Evolutionary conservation across 805 yeast species (phyloP).

Genomic region (Komagataella pseudopastoris): DNA sequence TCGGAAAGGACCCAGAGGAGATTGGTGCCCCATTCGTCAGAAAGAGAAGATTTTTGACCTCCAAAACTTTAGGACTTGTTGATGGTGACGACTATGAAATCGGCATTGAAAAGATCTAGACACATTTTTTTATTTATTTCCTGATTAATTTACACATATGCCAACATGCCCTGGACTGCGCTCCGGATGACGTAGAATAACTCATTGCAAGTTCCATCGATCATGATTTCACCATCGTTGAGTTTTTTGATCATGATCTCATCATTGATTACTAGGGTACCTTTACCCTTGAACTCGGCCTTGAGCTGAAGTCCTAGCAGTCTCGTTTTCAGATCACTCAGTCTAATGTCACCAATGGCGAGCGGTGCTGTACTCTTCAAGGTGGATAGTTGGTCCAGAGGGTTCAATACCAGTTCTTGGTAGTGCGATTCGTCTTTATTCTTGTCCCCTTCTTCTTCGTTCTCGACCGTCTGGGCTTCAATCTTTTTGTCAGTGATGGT

Average conservation of each 20-base stretch:
- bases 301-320: slow-evolving; percentile 43
- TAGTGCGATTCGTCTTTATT: slow-evolving; percentile 1
- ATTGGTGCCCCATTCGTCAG: slow-evolving; percentile 25
- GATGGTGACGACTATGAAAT: slow-evolving; percentile 17
- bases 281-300: slow-evolving; percentile 90
- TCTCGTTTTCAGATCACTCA: slow-evolving; percentile 65
- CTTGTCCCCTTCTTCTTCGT: slow-evolving; percentile 1
- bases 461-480: neutral
- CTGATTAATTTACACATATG: slow-evolving; percentile 35
- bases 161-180: slow-evolving; percentile 60
- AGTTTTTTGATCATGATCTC: slow-evolving; percentile 63
- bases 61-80: slow-evolving; percentile 22
- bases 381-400: slow-evolving; percentile 4
- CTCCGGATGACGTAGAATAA: slow-evolving; percentile 70
- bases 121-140: neutral
- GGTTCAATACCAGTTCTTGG: slow-evolving; percentile 3
- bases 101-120: neutral
- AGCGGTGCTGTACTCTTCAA: slow-evolving; percentile 20
- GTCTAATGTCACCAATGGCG: slow-evolving; percentile 79
- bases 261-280: slow-evolving; percentile 77
- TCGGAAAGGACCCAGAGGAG: slow-evolving; percentile 12
- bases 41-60: slow-evolving; percentile 22
- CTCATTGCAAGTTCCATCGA: slow-evolving; percentile 69
- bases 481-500: slow-evolving; percentile 1
- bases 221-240: slow-evolving; percentile 68